These are phyloP conservation scores for Bolboschoenoplectus hybrid DNA, from an alignment of 202 grass and related monocot genomes.

Conservation along the genomic window DNA sequence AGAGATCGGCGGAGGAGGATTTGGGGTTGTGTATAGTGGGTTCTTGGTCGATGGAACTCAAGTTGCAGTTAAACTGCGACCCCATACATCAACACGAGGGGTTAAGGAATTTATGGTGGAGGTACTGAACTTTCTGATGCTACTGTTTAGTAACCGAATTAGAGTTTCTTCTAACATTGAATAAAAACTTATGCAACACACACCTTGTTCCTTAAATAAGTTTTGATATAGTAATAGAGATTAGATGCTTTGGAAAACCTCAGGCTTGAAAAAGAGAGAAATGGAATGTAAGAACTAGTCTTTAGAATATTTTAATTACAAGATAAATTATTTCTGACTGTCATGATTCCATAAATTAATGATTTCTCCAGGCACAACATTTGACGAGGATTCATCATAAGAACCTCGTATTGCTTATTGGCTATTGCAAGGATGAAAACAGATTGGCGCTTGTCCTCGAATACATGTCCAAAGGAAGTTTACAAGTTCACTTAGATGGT, in stretches of 20 bases:
- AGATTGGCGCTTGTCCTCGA: conserved; percentile 47
- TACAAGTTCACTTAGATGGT: conserved; percentile 48
- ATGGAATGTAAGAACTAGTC: background rate
- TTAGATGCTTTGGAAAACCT: background rate
- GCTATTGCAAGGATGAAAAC: conserved; percentile 48
- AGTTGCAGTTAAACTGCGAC: conserved; percentile 44
- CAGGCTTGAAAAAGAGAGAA: background rate
- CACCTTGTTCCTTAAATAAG: background rate
- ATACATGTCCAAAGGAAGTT: conserved; percentile 50
- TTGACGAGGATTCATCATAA: conserved; percentile 49
- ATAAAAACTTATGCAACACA: background rate
- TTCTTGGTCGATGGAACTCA: conserved; percentile 42
- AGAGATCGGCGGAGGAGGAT: conserved; percentile 44
- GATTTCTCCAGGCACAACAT: conserved; percentile 34
- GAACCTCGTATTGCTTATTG: conserved; percentile 44
- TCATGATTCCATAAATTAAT: background rate
- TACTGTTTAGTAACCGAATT: background rate
- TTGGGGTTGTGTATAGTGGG: conserved; percentile 46
- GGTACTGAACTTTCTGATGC: conserved; percentile 22
- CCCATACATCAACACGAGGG: conserved; percentile 33
- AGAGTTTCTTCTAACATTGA: background rate
- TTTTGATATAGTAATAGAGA: too few species aligned
- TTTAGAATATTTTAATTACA: background rate
- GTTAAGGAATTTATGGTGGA: conserved; percentile 43
- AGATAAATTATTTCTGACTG: background rate